Evolutionary conservation across 306 rosid species (phyloP).

Genomic region (Malus orientalis): DNA sequence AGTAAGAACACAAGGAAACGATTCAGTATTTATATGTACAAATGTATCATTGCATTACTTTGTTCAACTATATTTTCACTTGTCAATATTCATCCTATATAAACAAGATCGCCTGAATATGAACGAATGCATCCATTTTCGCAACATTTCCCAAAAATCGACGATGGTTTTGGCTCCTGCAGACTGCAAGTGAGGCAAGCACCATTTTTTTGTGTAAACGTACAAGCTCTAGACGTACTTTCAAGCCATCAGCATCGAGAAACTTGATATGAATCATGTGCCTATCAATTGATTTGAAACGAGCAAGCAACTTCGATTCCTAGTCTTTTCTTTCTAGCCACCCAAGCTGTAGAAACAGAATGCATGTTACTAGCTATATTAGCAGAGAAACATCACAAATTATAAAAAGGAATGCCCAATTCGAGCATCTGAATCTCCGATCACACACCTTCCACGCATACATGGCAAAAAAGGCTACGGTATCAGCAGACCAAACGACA

Average conservation of each 20-base stretch:
- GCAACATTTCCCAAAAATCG: background rate
- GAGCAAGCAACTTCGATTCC: constrained; percentile 14
- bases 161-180: background rate
- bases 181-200: background rate
- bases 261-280: background rate
- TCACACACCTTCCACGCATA: constrained; percentile 86
- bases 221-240: background rate
- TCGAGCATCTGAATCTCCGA: background rate
- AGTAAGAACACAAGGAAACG: background rate
- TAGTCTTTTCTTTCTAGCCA: constrained; percentile 68
- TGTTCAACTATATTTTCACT: background rate
- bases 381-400: constrained; percentile 4
- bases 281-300: background rate
- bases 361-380: background rate
- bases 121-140: background rate
- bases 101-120: background rate
- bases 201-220: background rate
- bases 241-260: background rate
- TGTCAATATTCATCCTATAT: background rate
- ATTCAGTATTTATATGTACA: background rate
- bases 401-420: background rate
- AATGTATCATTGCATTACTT: background rate
- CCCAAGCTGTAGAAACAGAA: constrained; percentile 47
- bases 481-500: constrained; percentile 91
- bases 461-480: constrained; percentile 75